Base-by-base conservation (phyloP, 202 grass and related monocot genomes). In the Elaeis oleifera region DNA sequence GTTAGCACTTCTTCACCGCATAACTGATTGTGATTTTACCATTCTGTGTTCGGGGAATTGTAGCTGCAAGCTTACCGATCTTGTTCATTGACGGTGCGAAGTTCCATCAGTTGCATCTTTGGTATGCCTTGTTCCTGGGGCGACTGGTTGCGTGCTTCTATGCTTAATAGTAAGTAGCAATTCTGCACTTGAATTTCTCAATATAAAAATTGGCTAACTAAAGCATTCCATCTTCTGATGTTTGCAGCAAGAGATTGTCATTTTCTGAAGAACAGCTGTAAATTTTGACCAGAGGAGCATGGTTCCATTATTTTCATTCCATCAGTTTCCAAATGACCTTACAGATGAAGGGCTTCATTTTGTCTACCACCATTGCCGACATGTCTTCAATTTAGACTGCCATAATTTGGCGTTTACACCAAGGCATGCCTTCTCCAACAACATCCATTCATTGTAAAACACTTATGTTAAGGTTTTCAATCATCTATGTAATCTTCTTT, bases 51-150 rank as follows among this genome's bases (percentile, higher is more conserved):
- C 22, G 57, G 25, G 72, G 73, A 51, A 58, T 64, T 73, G 48
- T 79, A 97, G 92, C 92, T 79, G 92, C 92, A 70, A 90, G 90
- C 79, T 83, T 96, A 71, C 91, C 87, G 6, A 62, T 96, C 58
- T 58, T 96, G 72, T 97, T 97, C 63, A 97, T 97, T 54, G 92
- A 97, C 63, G 79, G 71, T 51, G 76, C 69, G 0, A 97, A 97
- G 51, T 84, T 97, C 67, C 88, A 97, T 74, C 71, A 74, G 24
- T 69, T 97, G 69, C 71, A 92, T 70, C 60, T 83, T 44, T 97
- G 92, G 92, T 92, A 97, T 44, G 88, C 74, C 2, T 81, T 97
- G 66, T 97, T 70, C 92, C 92, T 62, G 88, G 92, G 24, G 88
- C 92, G 23, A 60, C 74, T 19, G 88, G 92, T 16, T 97, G 92